phyloP scores from a whole-genome alignment of 108 stramenopile species.

The Fragilaria crotonensis region DNA sequence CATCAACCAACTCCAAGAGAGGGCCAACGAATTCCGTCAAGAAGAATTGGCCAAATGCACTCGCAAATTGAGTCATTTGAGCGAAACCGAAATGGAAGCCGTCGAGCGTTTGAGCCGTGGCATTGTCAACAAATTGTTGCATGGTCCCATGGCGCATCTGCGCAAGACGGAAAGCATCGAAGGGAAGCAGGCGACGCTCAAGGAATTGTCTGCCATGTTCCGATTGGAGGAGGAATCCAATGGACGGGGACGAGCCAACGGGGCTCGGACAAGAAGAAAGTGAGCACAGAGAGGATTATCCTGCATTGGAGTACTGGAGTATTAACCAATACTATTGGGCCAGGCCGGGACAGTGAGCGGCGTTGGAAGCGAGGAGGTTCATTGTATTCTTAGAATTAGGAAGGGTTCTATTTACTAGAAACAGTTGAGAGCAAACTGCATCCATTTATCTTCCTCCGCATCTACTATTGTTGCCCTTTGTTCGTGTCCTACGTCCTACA shows the following conservation, averaged over 20 bases:
- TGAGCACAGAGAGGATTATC: too few relatives aligned
- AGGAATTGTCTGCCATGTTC: slow-evolving; percentile 92
- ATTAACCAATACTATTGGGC: too few relatives aligned
- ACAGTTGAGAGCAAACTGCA: too few relatives aligned
- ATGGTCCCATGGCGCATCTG: slow-evolving; percentile 96
- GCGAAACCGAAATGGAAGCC: slow-evolving; percentile 89
- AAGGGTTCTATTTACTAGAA: too few relatives aligned
- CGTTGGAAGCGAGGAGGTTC: too few relatives aligned
- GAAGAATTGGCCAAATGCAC: slow-evolving; percentile 90
- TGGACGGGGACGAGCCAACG: background rate
- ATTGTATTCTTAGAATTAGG: too few relatives aligned
- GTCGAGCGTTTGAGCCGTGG: slow-evolving; percentile 91
- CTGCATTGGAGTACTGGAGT: too few relatives aligned
- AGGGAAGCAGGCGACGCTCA: slow-evolving; percentile 76
- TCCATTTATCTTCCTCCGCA: too few relatives aligned
- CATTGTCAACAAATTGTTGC: slow-evolving; percentile 97
- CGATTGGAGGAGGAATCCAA: slow-evolving; percentile 60
- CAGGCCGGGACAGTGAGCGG: too few relatives aligned
- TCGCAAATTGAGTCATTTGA: slow-evolving; percentile 79
- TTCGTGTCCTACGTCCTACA: too few relatives aligned
- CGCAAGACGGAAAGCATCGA: slow-evolving; percentile 83
- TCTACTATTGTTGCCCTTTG: too few relatives aligned
- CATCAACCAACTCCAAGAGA: slow-evolving; percentile 92
- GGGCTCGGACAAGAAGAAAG: background rate
- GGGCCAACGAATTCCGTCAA: slow-evolving; percentile 87